Percentiles rank a stretch among this genome's conserved stretches.
Conservation (phyloP, 768 basidiomycete genomes). For the Leucogyrophana mollusca region DNA sequence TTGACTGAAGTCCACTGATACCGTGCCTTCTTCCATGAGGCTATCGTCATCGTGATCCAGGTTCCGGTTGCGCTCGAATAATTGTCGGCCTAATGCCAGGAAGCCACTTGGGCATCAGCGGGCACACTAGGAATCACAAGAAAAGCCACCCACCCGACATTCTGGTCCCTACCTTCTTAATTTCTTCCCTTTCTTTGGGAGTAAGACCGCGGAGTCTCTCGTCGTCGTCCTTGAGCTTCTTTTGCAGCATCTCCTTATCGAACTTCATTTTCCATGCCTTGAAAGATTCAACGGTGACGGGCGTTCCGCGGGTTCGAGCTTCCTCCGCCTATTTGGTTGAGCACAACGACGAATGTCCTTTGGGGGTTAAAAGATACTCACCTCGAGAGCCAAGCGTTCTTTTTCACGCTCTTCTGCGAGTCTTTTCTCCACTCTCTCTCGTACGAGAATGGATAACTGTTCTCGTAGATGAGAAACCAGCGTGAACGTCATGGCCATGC, state of each 20-base stretch:
- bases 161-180: slow-evolving; percentile 59
- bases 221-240: slow-evolving; percentile 71
- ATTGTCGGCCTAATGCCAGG: slow-evolving; percentile 70
- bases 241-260: slow-evolving; percentile 60
- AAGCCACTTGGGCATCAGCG: slow-evolving; percentile 3
- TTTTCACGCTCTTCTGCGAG: slow-evolving; percentile 68
- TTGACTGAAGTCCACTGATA: slow-evolving; percentile 86
- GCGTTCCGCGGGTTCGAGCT: slow-evolving; percentile 86
- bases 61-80: slow-evolving; percentile 82
- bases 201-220: slow-evolving; percentile 69
- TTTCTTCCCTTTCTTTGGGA: slow-evolving; percentile 85
- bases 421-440: slow-evolving; percentile 52
- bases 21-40: slow-evolving; percentile 80
- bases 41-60: slow-evolving; percentile 73
- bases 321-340: slow-evolving; percentile 68
- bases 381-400: slow-evolving; percentile 76
- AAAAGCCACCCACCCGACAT: slow-evolving; percentile 56
- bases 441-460: slow-evolving; percentile 63
- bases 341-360: slow-evolving; percentile 1
- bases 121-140: slow-evolving; percentile 1
- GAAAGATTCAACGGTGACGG: slow-evolving; percentile 83
- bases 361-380: slow-evolving; percentile 26
- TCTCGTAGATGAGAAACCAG: slow-evolving; percentile 85
- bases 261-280: slow-evolving; percentile 78
- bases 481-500: slow-evolving; percentile 98